These are phyloP conservation scores for Trichoderma cornu-damae DNA, from an alignment of 2,329 filamentous ascomycete genomes.

Conservation along the genomic window DNA sequence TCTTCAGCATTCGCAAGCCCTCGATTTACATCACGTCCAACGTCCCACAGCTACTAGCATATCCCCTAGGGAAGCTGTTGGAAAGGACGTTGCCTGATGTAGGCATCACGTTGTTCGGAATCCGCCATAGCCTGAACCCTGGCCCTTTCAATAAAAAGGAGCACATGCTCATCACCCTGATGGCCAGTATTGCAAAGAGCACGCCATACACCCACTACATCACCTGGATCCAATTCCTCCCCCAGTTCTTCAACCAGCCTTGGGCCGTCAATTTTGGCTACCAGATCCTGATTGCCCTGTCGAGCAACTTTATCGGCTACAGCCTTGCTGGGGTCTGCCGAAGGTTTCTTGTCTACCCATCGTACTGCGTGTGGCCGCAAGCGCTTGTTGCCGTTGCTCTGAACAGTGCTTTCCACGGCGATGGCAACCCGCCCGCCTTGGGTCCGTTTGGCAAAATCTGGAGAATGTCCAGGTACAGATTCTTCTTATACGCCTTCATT, in stretches of 20 bases:
- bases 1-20: slow-evolving; percentile 52
- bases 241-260: slow-evolving; percentile 40
- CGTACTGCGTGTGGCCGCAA: slow-evolving; percentile 48
- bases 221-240: slow-evolving; percentile 42
- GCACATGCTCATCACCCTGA: slow-evolving; percentile 55
- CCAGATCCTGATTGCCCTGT: slow-evolving; percentile 42
- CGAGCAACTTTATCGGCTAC: slow-evolving; percentile 51
- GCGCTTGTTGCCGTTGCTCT: slow-evolving; percentile 45
- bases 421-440: slow-evolving; percentile 31
- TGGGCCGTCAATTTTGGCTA: slow-evolving; percentile 40
- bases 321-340: slow-evolving; percentile 48
- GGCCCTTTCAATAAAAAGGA: slow-evolving; percentile 55
- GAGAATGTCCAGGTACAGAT: slow-evolving; percentile 40
- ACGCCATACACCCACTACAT: slow-evolving; percentile 45
- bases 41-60: slow-evolving; percentile 48
- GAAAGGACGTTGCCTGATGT: slow-evolving; percentile 42
- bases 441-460: slow-evolving; percentile 31
- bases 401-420: slow-evolving; percentile 42
- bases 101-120: slow-evolving; percentile 39
- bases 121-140: slow-evolving; percentile 44
- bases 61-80: slow-evolving; percentile 42
- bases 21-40: slow-evolving; percentile 45
- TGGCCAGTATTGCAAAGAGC: slow-evolving; percentile 49
- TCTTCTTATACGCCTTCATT: slow-evolving; percentile 40
- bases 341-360: slow-evolving; percentile 48